Conservation (phyloP, 257 asterid genomes). For the Gentiana dahurica region DNA sequence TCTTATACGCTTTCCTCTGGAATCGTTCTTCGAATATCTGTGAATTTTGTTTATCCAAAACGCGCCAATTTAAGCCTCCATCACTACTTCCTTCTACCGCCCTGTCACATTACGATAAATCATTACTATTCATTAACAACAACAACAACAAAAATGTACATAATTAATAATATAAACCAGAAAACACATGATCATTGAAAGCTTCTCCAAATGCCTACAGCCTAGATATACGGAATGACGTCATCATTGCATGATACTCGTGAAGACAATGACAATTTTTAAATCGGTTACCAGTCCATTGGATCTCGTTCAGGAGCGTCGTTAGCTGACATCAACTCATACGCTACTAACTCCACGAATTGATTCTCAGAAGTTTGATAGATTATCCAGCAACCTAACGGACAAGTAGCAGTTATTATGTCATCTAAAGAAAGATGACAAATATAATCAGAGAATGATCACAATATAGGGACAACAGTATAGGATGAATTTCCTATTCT, state of each 20-base stretch:
- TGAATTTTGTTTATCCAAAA: slow-evolving; percentile 53
- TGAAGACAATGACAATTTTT: neutral
- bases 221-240: too few species aligned
- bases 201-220: neutral
- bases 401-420: neutral
- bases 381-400: slow-evolving; percentile 78
- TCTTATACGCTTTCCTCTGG: slow-evolving; percentile 53
- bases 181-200: neutral
- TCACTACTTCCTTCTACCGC: slow-evolving; percentile 78
- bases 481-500: neutral
- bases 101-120: slow-evolving; percentile 26
- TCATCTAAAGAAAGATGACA: neutral
- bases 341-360: slow-evolving; percentile 56
- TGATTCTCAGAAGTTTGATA: slow-evolving; percentile 45
- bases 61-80: slow-evolving; percentile 69
- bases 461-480: neutral
- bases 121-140: neutral
- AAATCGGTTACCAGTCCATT: slow-evolving; percentile 56
- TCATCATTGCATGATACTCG: too few species aligned
- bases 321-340: slow-evolving; percentile 93
- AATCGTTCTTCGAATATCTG: slow-evolving; percentile 62
- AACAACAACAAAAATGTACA: neutral
- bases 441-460: too few species aligned
- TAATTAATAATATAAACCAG: neutral
- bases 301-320: slow-evolving; percentile 98